phyloP scores from a whole-genome alignment of 2,329 filamentous ascomycete species.

The Pezicula neosporulosa region DNA sequence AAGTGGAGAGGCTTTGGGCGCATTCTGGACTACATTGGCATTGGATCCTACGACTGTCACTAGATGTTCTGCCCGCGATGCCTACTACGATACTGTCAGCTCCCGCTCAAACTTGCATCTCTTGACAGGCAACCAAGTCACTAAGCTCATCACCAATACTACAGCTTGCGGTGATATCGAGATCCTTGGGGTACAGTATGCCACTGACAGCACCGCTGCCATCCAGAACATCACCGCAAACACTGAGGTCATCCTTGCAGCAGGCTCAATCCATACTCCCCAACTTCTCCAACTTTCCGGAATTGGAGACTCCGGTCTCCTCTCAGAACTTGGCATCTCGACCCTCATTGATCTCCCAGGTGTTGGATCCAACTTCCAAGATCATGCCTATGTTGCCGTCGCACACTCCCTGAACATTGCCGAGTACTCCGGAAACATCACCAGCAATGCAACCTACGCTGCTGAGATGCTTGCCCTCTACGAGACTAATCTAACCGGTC shows the following conservation, averaged over 20 bases:
- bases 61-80: slow-evolving; percentile 32
- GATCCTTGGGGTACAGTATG: neutral
- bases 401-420: neutral
- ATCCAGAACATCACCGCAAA: slow-evolving; percentile 10
- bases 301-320: slow-evolving; percentile 20
- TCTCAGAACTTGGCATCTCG: slow-evolving; percentile 27
- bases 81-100: slow-evolving; percentile 32
- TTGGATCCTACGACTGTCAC: neutral
- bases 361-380: slow-evolving; percentile 32
- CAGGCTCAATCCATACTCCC: slow-evolving; percentile 24
- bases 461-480: neutral
- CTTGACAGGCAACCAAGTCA: slow-evolving; percentile 2
- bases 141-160: neutral
- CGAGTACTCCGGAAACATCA: neutral
- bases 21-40: neutral
- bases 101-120: slow-evolving; percentile 17
- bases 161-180: neutral
- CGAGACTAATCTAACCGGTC: neutral
- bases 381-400: slow-evolving; percentile 12
- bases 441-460: neutral
- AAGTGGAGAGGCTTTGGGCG: neutral
- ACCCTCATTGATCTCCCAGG: slow-evolving; percentile 32
- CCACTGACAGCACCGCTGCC: neutral
- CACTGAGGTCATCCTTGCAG: slow-evolving; percentile 31
- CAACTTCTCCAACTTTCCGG: slow-evolving; percentile 15